phyloP scores from a whole-genome alignment of 2,329 filamentous ascomycete genomes.

The Zymoseptoria ardabiliae region DNA sequence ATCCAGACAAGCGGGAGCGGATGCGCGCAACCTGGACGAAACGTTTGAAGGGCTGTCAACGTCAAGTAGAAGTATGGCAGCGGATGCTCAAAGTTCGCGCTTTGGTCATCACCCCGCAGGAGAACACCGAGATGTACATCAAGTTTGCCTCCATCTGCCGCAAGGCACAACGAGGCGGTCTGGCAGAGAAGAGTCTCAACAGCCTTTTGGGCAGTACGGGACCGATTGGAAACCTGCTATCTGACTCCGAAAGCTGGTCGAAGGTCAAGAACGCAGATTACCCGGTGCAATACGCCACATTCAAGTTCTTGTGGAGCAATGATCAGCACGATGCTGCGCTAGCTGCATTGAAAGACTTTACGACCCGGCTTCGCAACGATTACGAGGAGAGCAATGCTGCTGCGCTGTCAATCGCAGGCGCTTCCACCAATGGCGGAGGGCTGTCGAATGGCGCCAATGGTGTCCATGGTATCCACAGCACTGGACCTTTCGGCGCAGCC shows the following conservation, averaged over 20 bases:
- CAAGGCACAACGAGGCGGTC: slow-evolving; percentile 87
- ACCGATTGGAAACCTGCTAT: slow-evolving; percentile 20
- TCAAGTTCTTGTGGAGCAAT: slow-evolving; percentile 94
- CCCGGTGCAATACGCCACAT: slow-evolving; percentile 88
- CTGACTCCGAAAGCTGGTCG: slow-evolving; percentile 17
- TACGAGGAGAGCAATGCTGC: slow-evolving; percentile 38
- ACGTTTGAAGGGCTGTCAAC: slow-evolving; percentile 86
- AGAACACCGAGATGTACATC: slow-evolving; percentile 99
- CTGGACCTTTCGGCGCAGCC: slow-evolving; percentile 24
- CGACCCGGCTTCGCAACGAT: slow-evolving; percentile 52
- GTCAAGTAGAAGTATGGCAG: slow-evolving; percentile 97
- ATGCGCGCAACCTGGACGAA: slow-evolving; percentile 96
- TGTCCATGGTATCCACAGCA: slow-evolving; percentile 36
- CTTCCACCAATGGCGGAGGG: slow-evolving; percentile 41
- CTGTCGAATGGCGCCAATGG: slow-evolving; percentile 33
- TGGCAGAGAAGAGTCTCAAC: slow-evolving; percentile 91
- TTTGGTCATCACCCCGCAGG: slow-evolving; percentile 80
- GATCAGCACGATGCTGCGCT: slow-evolving; percentile 59
- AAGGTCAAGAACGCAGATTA: slow-evolving; percentile 49
- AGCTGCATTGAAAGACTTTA: slow-evolving; percentile 56
- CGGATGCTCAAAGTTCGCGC: slow-evolving; percentile 92
- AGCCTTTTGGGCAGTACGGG: slow-evolving; percentile 62
- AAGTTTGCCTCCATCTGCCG: slow-evolving; percentile 98
- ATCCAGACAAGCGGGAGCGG: slow-evolving; percentile 78
- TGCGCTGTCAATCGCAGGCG: slow-evolving; percentile 26